Evolutionary conservation across 2,329 filamentous ascomycete species (phyloP).

Genomic region (Colletotrichum musicola): DNA sequence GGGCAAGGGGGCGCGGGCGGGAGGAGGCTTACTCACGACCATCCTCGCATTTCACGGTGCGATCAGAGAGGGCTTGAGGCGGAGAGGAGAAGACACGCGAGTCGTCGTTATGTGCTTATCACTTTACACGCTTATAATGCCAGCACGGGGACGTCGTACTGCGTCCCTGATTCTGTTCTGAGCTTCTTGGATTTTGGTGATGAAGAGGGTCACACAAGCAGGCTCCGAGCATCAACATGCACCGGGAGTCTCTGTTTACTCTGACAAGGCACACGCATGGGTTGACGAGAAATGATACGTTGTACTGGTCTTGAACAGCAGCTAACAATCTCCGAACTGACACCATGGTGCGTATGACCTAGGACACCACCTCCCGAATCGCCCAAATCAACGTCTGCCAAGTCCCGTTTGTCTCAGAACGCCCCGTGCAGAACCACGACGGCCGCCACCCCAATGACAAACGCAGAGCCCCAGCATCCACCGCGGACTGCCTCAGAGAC

Average conservation of each 20-base stretch:
- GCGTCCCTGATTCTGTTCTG: conserved; percentile 38
- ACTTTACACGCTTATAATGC: conserved; percentile 38
- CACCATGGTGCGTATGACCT: no score
- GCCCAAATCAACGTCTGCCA: background rate
- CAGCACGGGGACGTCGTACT: conserved; percentile 39
- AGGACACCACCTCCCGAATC: no score
- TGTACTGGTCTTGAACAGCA: no score
- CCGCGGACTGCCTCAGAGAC: background rate
- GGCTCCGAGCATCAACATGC: no score
- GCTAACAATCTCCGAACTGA: no score
- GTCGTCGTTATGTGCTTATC: conserved; percentile 24
- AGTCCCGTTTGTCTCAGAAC: background rate
- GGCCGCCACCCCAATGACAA: background rate
- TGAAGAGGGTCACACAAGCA: background rate
- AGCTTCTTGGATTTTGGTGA: background rate
- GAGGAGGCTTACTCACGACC: background rate
- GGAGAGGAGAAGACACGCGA: conserved; percentile 14
- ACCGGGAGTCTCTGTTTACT: no score
- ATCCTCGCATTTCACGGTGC: conserved; percentile 16
- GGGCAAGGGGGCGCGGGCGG: background rate
- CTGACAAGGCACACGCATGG: no score
- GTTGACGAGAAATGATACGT: no score
- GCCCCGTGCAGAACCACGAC: background rate
- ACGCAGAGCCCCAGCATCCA: background rate
- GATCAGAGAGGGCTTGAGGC: background rate